These are phyloP conservation scores for Grosmannia penicillata DNA, from an alignment of 2,329 filamentous ascomycete species.

Conservation along the genomic window DNA sequence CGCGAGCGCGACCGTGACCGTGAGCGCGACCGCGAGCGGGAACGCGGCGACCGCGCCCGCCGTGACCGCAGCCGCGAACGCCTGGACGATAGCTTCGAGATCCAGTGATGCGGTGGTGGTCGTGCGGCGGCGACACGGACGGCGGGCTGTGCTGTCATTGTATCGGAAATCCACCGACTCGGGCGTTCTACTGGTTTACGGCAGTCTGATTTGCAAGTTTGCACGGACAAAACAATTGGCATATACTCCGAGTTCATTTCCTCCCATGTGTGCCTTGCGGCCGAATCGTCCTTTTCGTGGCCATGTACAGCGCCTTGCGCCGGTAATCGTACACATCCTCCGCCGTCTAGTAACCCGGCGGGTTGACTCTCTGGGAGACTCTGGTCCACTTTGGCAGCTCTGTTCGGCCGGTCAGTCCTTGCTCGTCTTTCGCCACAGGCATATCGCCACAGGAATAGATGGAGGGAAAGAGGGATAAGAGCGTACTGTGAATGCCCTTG, in stretches of 20 bases:
- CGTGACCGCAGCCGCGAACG: neutral
- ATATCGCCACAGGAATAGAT: neutral
- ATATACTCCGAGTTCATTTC: neutral
- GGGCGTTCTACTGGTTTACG: too few species aligned
- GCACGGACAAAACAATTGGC: neutral
- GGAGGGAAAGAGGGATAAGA: slow-evolving; percentile 4
- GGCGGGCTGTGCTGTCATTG: too few species aligned
- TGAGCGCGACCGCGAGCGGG: slow-evolving; percentile 1
- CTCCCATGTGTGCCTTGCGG: neutral
- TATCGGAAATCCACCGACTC: too few species aligned
- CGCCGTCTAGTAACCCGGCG: slow-evolving; percentile 64
- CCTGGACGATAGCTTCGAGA: slow-evolving; percentile 43
- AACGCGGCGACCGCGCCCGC: slow-evolving; percentile 1
- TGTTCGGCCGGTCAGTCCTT: slow-evolving; percentile 19
- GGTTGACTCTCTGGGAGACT: slow-evolving; percentile 85
- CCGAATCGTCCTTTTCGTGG: neutral
- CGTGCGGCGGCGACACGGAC: too few species aligned
- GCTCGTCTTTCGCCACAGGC: neutral
- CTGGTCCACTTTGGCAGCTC: slow-evolving; percentile 88
- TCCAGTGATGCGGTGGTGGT: slow-evolving; percentile 24
- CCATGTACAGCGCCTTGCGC: slow-evolving; percentile 3
- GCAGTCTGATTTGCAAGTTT: too few species aligned
- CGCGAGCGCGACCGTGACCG: neutral
- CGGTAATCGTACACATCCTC: slow-evolving; percentile 8
- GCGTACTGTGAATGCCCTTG: slow-evolving; percentile 92